Percentiles rank a stretch among this genome's conserved stretches.
These are phyloP conservation scores for Zopfochytrium polystomum DNA, from an alignment of 371 early-diverging fungal genomes.

Conservation along the genomic window DNA sequence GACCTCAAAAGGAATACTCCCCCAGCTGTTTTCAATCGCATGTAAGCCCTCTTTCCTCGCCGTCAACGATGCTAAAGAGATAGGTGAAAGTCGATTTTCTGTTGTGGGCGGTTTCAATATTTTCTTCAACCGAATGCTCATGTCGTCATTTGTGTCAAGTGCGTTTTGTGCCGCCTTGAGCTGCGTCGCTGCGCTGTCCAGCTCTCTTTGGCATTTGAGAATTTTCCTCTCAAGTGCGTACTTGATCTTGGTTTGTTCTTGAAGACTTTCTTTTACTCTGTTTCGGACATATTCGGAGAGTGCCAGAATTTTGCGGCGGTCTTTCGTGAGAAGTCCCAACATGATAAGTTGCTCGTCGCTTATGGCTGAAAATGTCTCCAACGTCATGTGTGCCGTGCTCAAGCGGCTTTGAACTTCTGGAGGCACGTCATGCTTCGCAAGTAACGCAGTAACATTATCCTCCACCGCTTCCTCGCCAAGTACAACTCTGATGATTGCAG, in stretches of 20 bases:
- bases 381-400: slow-evolving; percentile 26
- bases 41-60: not conserved
- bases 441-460: slow-evolving; percentile 30
- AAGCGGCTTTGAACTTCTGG: slow-evolving; percentile 35
- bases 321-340: slow-evolving; percentile 36
- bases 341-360: slow-evolving; percentile 39
- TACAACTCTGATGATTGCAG: slow-evolving; percentile 36
- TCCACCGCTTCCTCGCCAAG: slow-evolving; percentile 37
- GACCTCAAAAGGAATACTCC: slow-evolving; percentile 31
- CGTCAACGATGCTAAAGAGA: slow-evolving; percentile 23
- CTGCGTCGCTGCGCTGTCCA: slow-evolving; percentile 21
- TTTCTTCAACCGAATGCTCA: slow-evolving; percentile 34
- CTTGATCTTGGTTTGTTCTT: slow-evolving; percentile 48
- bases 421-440: slow-evolving; percentile 46
- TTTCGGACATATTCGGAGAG: slow-evolving; percentile 48
- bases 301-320: slow-evolving; percentile 44
- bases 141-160: slow-evolving; percentile 45
- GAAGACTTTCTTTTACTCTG: slow-evolving; percentile 45
- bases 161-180: slow-evolving; percentile 30
- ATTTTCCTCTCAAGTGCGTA: slow-evolving; percentile 47
- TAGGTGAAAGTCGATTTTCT: slow-evolving; percentile 26
- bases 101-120: slow-evolving; percentile 43
- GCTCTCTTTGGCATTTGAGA: slow-evolving; percentile 38
- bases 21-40: slow-evolving; percentile 20
- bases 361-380: slow-evolving; percentile 39